A percentile compares a stretch with the other conserved stretches of the same genome.
Conservation (phyloP, 306 rosid genomes). For the Gastrolobium bilobum region DNA sequence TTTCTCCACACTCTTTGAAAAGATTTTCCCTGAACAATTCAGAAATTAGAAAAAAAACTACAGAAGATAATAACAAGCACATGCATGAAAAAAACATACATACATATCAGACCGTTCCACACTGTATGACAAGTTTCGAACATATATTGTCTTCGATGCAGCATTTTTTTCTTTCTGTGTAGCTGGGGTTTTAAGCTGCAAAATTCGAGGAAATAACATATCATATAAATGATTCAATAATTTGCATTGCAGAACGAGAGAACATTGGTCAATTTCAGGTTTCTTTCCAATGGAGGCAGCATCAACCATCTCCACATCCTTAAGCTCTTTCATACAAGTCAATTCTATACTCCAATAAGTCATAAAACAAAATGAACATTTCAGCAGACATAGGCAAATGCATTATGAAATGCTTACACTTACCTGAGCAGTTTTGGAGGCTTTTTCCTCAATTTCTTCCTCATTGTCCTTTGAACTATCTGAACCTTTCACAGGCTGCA, state of each 20-base stretch:
- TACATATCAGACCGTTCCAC: conserved; percentile 75
- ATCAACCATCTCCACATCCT: conserved; percentile 66
- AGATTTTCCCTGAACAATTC: conserved; percentile 64
- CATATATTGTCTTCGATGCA: conserved; percentile 64
- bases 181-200: conserved; percentile 70
- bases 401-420: conserved; percentile 47
- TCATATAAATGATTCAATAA: not conserved
- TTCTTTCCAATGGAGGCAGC: conserved; percentile 51
- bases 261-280: conserved; percentile 49
- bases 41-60: conserved; percentile 8
- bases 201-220: conserved; percentile 26
- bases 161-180: conserved; percentile 49
- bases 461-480: conserved; percentile 16
- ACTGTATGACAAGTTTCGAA: conserved; percentile 67
- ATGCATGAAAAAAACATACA: conserved; percentile 38
- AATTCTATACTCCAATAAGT: conserved; percentile 1
- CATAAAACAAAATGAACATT: not conserved
- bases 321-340: conserved; percentile 16
- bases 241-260: not conserved
- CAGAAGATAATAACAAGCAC: conserved; percentile 15
- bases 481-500: conserved; percentile 38
- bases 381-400: conserved; percentile 23
- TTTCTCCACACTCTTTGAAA: conserved; percentile 73
- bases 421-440: conserved; percentile 50
- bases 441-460: conserved; percentile 40